Conservation (phyloP, 768 basidiomycete species). For the Tulasnella sp. region DNA sequence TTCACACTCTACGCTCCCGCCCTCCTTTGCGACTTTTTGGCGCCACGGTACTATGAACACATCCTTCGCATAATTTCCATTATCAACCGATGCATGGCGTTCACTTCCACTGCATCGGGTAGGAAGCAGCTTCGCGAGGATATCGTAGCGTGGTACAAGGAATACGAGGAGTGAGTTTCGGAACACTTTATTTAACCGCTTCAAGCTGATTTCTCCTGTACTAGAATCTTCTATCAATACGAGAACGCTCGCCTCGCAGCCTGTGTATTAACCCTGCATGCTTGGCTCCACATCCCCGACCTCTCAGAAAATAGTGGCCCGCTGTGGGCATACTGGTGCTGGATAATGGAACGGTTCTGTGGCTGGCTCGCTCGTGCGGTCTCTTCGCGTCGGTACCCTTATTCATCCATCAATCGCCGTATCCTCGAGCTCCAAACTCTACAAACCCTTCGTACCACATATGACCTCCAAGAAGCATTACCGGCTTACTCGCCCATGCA, state of each 20-base stretch:
- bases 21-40: neutral
- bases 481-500: neutral
- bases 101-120: conserved; percentile 21
- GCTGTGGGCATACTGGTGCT: conserved; percentile 10
- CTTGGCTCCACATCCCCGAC: neutral
- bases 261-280: neutral
- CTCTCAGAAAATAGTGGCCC: neutral
- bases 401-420: neutral
- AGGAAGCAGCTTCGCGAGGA: conserved; percentile 24
- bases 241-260: neutral
- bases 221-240: conserved; percentile 6
- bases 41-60: conserved; percentile 23
- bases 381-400: neutral
- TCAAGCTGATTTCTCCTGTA: neutral
- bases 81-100: conserved; percentile 26
- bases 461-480: neutral
- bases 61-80: conserved; percentile 32
- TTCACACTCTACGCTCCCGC: neutral
- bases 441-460: neutral
- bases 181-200: too few relatives aligned
- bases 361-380: neutral
- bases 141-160: neutral
- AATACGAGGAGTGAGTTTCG: neutral
- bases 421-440: neutral
- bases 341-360: conserved; percentile 10